Base-by-base conservation (phyloP, 2,329 filamentous ascomycete species). In the Hansfordia pulvinata region DNA sequence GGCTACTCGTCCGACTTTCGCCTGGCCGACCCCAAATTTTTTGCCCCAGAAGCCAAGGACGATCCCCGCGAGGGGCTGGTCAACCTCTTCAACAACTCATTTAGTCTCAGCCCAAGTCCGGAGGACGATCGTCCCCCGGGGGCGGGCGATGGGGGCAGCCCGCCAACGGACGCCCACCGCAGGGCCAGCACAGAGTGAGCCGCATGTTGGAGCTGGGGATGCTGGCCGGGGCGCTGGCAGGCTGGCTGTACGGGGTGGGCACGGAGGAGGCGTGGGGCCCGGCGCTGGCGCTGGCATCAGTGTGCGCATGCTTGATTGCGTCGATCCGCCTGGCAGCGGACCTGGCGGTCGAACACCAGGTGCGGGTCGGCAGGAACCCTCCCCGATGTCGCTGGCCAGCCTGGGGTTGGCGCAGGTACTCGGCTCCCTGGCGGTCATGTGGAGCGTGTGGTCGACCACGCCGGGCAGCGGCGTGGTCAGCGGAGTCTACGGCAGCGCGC, bases 41-140 rank as follows among this genome's bases (percentile, higher is more conserved):
- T 42, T 23, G 46, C 47, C 8, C 47, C 46, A 4, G 29, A 42
- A 18, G 34, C 43, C 3, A 36, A 34, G 10, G 39, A 50, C 23
- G 47, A 50, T 25, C 46, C 47, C 4, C 35, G 44, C 22, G 47
- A 50, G 17, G 33, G 35, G 14, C 36, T 50, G 10, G 47, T 45
- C 10, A 46, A 33, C 24, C 43, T 50, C 39, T 48, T 50, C 31
- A 45, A 41, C 6, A 41, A 26, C 21, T 48, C 46, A 4, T 50
- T 50, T 22, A 50, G 39, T 25, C 40, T 50, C 16, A 47, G 42
- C 26, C 46, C 46, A 14, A 31, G 30, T 20, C 41, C 42, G 10
- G 33, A 32, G 13, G 26, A 19, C 21, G 32, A 29, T 8, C 30
- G 34, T 8, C 24, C 22, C 5, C 13, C 25, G 8, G 34, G 29